These are phyloP conservation scores for Elsinoe necatrix DNA, from an alignment of 2,329 filamentous ascomycete species.

Conservation along the genomic window DNA sequence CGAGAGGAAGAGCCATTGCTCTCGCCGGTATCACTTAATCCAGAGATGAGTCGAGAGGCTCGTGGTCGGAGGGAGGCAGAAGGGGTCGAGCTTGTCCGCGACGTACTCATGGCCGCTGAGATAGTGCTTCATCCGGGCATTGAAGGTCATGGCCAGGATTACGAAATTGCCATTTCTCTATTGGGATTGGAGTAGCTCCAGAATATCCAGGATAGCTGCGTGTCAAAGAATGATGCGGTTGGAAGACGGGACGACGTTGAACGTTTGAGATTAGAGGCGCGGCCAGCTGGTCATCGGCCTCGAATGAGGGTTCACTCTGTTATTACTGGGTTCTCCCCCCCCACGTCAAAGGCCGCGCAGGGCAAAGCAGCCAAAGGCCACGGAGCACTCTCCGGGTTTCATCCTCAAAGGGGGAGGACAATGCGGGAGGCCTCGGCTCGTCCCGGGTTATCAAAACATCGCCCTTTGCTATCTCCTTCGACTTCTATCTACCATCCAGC, in stretches of 20 bases:
- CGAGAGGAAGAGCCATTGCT: conserved; percentile 28
- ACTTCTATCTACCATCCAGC: not conserved
- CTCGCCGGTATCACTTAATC: conserved; percentile 38
- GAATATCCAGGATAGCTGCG: not conserved
- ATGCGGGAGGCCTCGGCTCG: not conserved
- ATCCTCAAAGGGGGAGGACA: not conserved
- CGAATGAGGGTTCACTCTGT: not conserved
- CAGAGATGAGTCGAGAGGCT: conserved; percentile 40
- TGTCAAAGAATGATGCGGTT: not conserved
- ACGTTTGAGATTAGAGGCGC: not conserved
- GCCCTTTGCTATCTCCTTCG: not conserved
- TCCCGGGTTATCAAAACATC: not conserved
- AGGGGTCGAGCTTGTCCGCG: conserved; percentile 34
- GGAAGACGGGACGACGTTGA: not conserved
- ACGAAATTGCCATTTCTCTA: not conserved
- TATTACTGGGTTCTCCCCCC: not conserved
- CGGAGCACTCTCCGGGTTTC: no score
- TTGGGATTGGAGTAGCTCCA: not conserved
- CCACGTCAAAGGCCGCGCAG: not conserved
- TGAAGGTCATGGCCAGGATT: conserved; percentile 6
- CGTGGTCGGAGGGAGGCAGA: conserved; percentile 39
- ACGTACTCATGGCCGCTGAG: conserved; percentile 20
- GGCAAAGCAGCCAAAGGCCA: not conserved
- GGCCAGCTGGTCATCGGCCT: conserved; percentile 5
- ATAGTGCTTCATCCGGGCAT: conserved; percentile 12